Conservation (phyloP, 768 basidiomycete genomes). For the Phaffia tasmanica region DNA sequence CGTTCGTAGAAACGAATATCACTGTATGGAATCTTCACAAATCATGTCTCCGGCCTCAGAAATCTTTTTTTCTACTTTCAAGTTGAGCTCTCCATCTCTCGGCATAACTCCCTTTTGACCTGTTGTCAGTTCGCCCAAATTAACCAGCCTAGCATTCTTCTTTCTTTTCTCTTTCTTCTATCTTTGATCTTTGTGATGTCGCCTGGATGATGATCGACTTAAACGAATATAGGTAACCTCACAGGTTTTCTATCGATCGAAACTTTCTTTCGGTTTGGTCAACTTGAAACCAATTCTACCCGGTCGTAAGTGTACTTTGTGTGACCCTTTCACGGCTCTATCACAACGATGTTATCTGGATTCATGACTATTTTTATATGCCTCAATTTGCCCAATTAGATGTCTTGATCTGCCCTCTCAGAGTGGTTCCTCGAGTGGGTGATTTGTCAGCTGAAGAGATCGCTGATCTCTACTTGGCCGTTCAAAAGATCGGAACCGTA, state of each 20-base stretch:
- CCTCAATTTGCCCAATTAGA: conserved; percentile 37
- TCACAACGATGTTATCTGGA: not conserved
- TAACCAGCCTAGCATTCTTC: conserved; percentile 37
- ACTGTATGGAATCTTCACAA: too few species aligned
- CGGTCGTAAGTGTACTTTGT: conserved; percentile 57
- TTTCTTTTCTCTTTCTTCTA: conserved; percentile 45
- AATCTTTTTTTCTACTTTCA: conserved; percentile 32
- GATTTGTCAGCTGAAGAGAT: conserved; percentile 54
- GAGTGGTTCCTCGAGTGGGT: conserved; percentile 45
- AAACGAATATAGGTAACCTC: conserved; percentile 1
- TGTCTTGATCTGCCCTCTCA: conserved; percentile 48
- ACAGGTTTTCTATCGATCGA: conserved; percentile 23
- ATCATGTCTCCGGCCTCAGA: conserved; percentile 9
- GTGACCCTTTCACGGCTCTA: not conserved
- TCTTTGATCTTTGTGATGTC: too few species aligned
- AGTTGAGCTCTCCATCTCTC: conserved; percentile 22
- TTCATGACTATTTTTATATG: not conserved
- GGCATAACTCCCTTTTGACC: conserved; percentile 25
- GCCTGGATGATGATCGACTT: not conserved
- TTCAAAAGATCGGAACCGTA: conserved; percentile 65
- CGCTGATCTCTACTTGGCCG: conserved; percentile 63
- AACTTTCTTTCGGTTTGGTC: conserved; percentile 69
- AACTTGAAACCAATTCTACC: conserved; percentile 91
- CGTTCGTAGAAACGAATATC: too few species aligned
- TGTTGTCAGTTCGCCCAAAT: not conserved